Conservation (phyloP, 2,329 filamentous ascomycete species). For the Moelleriella libera region DNA sequence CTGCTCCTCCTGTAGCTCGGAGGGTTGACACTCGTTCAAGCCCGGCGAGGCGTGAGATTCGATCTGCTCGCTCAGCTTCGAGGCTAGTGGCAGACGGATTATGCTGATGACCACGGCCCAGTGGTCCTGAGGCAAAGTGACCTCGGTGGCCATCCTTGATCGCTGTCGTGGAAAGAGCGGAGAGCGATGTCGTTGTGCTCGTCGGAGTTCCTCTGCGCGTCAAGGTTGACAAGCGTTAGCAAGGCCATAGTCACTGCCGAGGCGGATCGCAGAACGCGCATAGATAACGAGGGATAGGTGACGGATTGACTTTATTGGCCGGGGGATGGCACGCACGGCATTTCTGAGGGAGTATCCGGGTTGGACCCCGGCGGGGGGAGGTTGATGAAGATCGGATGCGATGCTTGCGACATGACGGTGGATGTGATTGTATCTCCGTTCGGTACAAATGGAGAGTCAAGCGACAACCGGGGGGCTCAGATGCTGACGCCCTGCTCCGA, state of each 20-base stretch:
- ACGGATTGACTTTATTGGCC: too few relatives aligned
- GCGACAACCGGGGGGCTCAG: too few relatives aligned
- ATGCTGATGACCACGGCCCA: conserved; percentile 43
- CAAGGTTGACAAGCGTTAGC: conserved; percentile 5
- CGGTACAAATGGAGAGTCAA: too few relatives aligned
- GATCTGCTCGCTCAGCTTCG: conserved; percentile 85
- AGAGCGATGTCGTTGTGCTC: conserved; percentile 82
- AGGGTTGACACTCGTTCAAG: conserved; percentile 75
- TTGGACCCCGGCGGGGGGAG: conserved; percentile 71
- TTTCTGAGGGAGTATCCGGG: conserved; percentile 75
- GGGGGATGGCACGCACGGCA: conserved; percentile 50
- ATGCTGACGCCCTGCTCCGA: background rate
- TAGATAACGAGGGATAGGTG: too few relatives aligned
- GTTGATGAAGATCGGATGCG: conserved; percentile 60
- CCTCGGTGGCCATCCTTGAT: conserved; percentile 95
- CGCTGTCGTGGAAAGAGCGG: conserved; percentile 79
- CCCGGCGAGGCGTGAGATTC: conserved; percentile 88
- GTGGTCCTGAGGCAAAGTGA: conserved; percentile 41
- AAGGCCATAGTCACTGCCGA: background rate
- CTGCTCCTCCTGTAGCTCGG: conserved; percentile 29
- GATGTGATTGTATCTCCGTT: too few relatives aligned
- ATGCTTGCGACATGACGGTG: conserved; percentile 22
- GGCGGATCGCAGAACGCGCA: too few relatives aligned
- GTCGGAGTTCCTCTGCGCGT: conserved; percentile 60
- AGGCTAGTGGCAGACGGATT: conserved; percentile 54